Percentiles rank a stretch among this genome's conserved stretches.
Conservation (phyloP, 495 filamentous ascomycete species). For the Talaromyces wortmannii region DNA sequence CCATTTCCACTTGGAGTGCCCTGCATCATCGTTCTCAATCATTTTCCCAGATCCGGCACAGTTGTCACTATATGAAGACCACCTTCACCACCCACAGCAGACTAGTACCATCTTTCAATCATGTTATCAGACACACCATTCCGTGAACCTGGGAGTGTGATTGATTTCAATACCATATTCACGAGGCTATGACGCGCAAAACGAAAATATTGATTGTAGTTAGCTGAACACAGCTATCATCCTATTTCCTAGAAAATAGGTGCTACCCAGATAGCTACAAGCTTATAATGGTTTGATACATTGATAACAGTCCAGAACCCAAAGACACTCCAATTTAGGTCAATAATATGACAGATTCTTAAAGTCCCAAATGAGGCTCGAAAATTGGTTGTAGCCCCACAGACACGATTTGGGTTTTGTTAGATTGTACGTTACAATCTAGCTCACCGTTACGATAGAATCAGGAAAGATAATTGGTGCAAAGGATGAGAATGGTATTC, state of each 20-base stretch:
- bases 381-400: background rate
- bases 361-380: background rate
- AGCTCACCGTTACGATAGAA: too few species aligned
- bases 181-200: conserved; percentile 1
- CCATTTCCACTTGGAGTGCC: background rate
- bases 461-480: too few species aligned
- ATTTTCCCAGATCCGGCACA: background rate
- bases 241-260: background rate
- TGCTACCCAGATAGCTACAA: background rate
- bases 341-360: background rate
- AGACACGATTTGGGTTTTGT: background rate
- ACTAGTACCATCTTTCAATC: background rate
- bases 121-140: background rate
- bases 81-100: background rate
- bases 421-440: background rate
- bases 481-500: too few species aligned
- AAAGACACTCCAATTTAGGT: background rate
- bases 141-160: background rate
- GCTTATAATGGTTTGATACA: background rate
- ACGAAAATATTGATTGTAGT: background rate
- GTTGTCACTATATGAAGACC: background rate
- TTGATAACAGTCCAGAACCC: background rate
- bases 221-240: background rate
- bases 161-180: background rate
- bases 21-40: background rate